Evolutionary conservation across 2,329 filamentous ascomycete genomes (phyloP), one percentile per base, ranked within the genome.

Genomic region (Malbranchea zuffiana): DNA sequence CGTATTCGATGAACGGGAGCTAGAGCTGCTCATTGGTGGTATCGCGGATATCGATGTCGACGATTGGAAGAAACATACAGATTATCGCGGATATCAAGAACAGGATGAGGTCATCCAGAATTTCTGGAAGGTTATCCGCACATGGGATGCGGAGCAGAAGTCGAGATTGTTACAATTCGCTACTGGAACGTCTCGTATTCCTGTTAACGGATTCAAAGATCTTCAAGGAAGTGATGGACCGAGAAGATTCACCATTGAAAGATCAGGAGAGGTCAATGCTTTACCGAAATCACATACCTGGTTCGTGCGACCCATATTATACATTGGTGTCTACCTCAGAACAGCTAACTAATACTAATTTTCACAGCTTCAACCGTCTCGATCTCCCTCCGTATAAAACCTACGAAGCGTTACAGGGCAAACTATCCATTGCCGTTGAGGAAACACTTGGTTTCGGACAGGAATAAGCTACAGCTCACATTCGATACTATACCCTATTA

Each of bases 61-160:
- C 43, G 90, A 98, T 63, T 98, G 90, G 90, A 96, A 98, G 80
- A 98, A 98, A 71, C 90, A 98, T 66, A 98, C 90, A 31, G 90
- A 98, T 57, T 98, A 98, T 63, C 82, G 90, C 50, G 90, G 90
- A 37, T 98, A 98, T 71, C 95, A 92, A 6, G 90, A 98, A 65
- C 86, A 80, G 40, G 90, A 98, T 52, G 85, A 95, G 55, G 90
- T 98, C 17, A 90, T 98, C 48, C 83, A 92, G 61, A 87, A 92
- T 69, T 98, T 98, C 74, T 98, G 90, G 90, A 87, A 94, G 69
- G 71, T 75, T 41, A 90, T 98, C 47, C 80, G 88, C 48, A 84
- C 77, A 44, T 98, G 90, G 90, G 90, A 98, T 58, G 86, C 90
- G 18, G 90, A 98, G 62, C 90, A 98, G 63, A 98, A 98, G 69